Base-by-base conservation (phyloP, 768 basidiomycete genomes). In the Trametes elegans region DNA sequence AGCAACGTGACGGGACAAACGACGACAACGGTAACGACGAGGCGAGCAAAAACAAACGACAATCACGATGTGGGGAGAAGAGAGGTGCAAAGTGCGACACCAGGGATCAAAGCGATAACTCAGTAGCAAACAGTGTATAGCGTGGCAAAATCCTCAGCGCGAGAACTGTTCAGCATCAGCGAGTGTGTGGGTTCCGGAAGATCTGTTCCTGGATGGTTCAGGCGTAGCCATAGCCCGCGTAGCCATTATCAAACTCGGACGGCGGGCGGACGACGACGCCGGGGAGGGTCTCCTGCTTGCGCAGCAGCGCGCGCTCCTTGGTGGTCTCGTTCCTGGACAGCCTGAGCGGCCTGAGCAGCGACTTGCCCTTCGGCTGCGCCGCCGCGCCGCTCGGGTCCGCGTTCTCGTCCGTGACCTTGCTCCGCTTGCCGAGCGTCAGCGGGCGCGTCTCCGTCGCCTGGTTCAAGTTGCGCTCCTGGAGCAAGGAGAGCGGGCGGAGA, bases 301-400 rank as follows among this genome's bases (percentile, higher is more conserved):
- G 74, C 59, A 85, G 75, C 51, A 76, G 62, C 41, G 79, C 84
- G 49, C 84, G 81, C 66, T 79, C 68, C 69, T 82, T 85, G 65
- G 74, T 76, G 29, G 86, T 87, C 58, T 87, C 84, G 31, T 80
- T 83, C 59, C 84, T 74, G 42, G 72, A 73, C 55, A 89, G 80
- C 59, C 73, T 79, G 62, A 87, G 70, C 57, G 82, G 77, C 75
- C 79, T 85, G 70, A 85, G 61, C 61, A 76, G 74, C 68, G 76
- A 79, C 68, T 69, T 76, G 60, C 67, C 70, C 58, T 68, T 70
- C 10, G 61, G 70, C 64, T 74, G 70, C 58, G 76, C 72, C 57
- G 78, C 63, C 10, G 34, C 51, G 31, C 58, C 57, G 21, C n/a
- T n/a, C n/a, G 52, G 59, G 49, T 58, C 52, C 7, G 49, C 65